Evolutionary conservation across 176 grass and related monocot genomes (phyloP), one percentile per base, ranked within the genome.

Genomic region (Otatea glauca): DNA sequence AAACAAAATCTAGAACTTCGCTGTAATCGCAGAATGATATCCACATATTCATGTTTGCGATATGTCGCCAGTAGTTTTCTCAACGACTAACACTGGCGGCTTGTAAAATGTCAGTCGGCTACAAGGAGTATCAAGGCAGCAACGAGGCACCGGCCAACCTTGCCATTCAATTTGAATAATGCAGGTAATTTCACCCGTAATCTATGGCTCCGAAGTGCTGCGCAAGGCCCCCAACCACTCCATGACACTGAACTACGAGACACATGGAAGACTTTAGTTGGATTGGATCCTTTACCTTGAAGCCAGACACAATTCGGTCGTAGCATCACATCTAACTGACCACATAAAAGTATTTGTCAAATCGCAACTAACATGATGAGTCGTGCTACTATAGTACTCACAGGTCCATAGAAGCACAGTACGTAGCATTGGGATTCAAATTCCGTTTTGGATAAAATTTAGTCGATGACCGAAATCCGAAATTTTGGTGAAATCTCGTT

Each of bases 1-100:
- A 24, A 9, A 21, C 4, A 32, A 51, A 1, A 48, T 47, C 24
- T 38, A 12, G 23, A 48, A 14, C 39, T 47, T 48, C 9, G 37
- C 23, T 59, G 38, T 25, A 7, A 62, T 81, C 32, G 42, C 47
- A 14, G 39, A 72, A 75, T 63, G 55, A 50, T 62, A 64, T 85
- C 64, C 43, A 14, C 60, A 25, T 2, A 77, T 70, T 27, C 41
- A 67, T 39, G n/a, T 82, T 69, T 45, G 72, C 25, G 20, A 86
- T 72, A 41, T 72, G 83, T 82, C 48, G 20, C 14, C 32, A 12
- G 88, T 90, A 77, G 60, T 70, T 86, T 70, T 49, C 88, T 58
- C 88, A 77, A 86, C 83, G 54, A 77, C 71, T 51, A 1, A 25
- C 83, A 65, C 44, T 55, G 0, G 63, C 14, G 44, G 13, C 54